phyloP scores from a whole-genome alignment of 148 eudicot species.

The Camellia lanceoleosa region DNA sequence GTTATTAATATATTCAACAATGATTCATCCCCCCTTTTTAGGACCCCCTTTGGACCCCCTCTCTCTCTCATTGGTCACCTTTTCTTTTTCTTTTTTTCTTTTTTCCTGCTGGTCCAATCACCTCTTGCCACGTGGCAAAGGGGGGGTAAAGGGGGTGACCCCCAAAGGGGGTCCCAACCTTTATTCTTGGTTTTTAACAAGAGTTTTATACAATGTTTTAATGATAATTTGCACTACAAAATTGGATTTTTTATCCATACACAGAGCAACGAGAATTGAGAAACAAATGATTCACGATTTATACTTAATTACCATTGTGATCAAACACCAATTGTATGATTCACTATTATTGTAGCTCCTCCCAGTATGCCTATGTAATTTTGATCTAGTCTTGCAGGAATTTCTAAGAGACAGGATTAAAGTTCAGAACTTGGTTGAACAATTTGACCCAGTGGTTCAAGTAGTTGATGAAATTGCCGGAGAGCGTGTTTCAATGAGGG shows the following conservation, averaged over 20 bases:
- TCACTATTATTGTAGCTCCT: background rate
- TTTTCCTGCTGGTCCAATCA: too few relatives aligned
- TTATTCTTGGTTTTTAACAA: too few relatives aligned
- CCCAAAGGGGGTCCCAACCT: too few relatives aligned
- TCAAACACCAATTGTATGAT: background rate
- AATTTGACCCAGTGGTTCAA: constrained; percentile 84
- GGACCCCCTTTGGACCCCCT: too few relatives aligned
- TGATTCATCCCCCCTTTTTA: too few relatives aligned
- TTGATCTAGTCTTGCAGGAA: constrained; percentile 52
- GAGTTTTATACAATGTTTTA: background rate
- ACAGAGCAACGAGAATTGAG: background rate
- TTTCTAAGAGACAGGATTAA: constrained; percentile 72
- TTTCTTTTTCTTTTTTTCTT: too few relatives aligned
- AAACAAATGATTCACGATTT: background rate
- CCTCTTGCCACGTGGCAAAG: too few relatives aligned
- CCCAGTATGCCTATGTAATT: constrained; percentile 3
- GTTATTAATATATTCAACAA: background rate
- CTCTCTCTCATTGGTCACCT: too few relatives aligned
- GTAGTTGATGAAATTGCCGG: constrained; percentile 76
- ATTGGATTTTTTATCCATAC: background rate
- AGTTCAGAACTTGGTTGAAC: constrained; percentile 71
- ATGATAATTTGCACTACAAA: background rate
- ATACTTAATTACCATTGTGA: background rate
- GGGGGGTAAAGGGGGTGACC: too few relatives aligned
- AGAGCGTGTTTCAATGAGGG: constrained; percentile 97